These are phyloP conservation scores for Ophiosphaerella narmari DNA, from an alignment of 2,329 filamentous ascomycete species.

Conservation along the genomic window DNA sequence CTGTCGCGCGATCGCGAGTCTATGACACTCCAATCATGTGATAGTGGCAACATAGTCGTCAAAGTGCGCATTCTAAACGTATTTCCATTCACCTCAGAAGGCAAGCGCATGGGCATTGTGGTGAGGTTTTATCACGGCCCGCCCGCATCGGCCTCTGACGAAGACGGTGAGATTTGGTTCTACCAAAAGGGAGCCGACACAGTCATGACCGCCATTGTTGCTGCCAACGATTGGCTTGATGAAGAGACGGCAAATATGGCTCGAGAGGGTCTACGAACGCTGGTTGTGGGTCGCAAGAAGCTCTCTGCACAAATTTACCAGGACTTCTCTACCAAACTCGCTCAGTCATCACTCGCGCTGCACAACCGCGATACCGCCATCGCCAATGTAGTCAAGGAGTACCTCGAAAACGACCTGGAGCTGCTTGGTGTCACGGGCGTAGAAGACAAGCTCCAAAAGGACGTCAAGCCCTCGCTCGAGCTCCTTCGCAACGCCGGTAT, in stretches of 20 bases:
- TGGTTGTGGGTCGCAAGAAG: conserved; percentile 92
- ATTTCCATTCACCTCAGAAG: conserved; percentile 97
- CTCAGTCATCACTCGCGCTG: conserved; percentile 79
- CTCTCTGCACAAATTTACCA: conserved; percentile 78
- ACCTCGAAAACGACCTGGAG: conserved; percentile 86
- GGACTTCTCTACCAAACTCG: conserved; percentile 75
- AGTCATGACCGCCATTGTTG: conserved; percentile 95
- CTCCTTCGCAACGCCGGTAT: conserved; percentile 95
- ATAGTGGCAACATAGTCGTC: conserved; percentile 74
- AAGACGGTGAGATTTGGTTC: conserved; percentile 88
- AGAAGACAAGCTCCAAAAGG: conserved; percentile 92
- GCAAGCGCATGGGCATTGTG: conserved; percentile 97
- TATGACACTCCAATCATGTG: conserved; percentile 80
- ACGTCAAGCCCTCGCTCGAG: conserved; percentile 94
- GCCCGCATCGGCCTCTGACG: conserved; percentile 50
- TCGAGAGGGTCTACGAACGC: conserved; percentile 87
- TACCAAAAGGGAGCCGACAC: conserved; percentile 98
- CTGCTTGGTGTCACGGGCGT: conserved; percentile 96
- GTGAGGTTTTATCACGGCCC: conserved; percentile 71
- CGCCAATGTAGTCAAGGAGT: conserved; percentile 76
- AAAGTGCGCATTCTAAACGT: conserved; percentile 88
- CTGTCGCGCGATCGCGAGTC: conserved; percentile 83
- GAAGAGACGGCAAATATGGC: conserved; percentile 99
- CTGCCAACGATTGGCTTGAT: conserved; percentile 96
- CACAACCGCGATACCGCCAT: conserved; percentile 80